Percentiles rank a stretch among this genome's conserved stretches.
These are phyloP conservation scores for Sicyos baderoa DNA, from an alignment of 306 rosid genomes.

Conservation along the genomic window DNA sequence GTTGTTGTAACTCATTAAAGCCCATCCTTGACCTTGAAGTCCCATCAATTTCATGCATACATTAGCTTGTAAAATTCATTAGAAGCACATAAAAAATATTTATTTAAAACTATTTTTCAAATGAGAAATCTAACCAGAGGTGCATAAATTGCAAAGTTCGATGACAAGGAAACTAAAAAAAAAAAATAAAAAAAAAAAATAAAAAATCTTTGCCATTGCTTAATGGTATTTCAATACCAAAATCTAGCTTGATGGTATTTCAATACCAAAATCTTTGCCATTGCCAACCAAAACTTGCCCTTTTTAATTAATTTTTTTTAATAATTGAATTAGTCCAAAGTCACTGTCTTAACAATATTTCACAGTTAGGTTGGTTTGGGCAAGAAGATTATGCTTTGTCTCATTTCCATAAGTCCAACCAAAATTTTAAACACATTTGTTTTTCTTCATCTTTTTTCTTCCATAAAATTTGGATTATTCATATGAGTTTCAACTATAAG, in stretches of 20 bases:
- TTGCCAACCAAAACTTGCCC: too few relatives aligned
- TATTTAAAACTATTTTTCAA: not conserved
- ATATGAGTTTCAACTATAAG: not conserved
- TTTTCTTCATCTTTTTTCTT: not conserved
- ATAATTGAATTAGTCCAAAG: not conserved
- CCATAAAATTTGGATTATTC: not conserved
- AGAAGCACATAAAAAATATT: not conserved
- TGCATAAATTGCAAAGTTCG: not conserved
- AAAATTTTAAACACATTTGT: not conserved
- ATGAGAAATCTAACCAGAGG: not conserved
- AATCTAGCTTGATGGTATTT: slow-evolving; percentile 17
- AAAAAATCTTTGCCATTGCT: too few relatives aligned
- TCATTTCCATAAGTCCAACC: not conserved
- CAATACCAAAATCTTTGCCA: too few relatives aligned
- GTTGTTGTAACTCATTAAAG: too few relatives aligned
- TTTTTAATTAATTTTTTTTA: too few relatives aligned
- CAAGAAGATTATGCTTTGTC: not conserved
- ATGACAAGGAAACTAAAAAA: too few relatives aligned
- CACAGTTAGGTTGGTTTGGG: not conserved
- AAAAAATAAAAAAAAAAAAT: too few relatives aligned
- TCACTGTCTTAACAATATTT: not conserved
- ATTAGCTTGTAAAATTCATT: not conserved
- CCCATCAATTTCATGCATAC: not conserved
- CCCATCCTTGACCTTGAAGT: too few relatives aligned
- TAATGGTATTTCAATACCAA: too few relatives aligned